Base-by-base conservation (phyloP, 768 basidiomycete species). In the Lactarius deliciosus region DNA sequence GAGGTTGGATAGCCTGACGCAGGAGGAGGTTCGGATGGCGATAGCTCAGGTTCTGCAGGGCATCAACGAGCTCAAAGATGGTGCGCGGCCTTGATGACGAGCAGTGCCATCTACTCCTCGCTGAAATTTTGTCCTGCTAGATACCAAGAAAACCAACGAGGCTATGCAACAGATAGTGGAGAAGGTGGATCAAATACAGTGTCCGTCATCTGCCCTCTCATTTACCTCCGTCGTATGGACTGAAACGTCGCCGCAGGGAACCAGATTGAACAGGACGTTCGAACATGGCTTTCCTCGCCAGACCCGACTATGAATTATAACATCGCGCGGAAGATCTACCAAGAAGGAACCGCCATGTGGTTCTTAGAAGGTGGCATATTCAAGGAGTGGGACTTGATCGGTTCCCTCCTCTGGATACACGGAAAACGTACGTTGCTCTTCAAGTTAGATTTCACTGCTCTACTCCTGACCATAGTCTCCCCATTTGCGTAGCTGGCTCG, bases 21-120 rank as follows among this genome's bases (percentile, higher is more conserved):
- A 10, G 43, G 43, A 41, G 16, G 40, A n/a, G 20, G 20, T 45
- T 3, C 43, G 20, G 20, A n/a, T 45, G 8, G 43, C 43, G 20
- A 45, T n/a, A 22, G 45, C n/a, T 47, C 10, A 47, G 4, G 47
- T 8, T 6, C 47, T 47, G n/a, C 11, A 22, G 20, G 45, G 3
- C 3, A 45, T n/a, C 18, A 47, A 5, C 11, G n/a, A 22, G 2
- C 3, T 47, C n/a, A 22, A 22, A 10, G 8, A 45, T 3, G n/a
- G 45, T 47, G n/a, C 9, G 45, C 3, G 5, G n/a, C 3, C 45
- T 5, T 11, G 22, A 13, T 22, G n/a, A 47, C 10, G n/a, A n/a
- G n/a, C 1, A 4, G n/a, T 4, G 1, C 1, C n/a, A n/a, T 9
- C 10, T n/a, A 5, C 10, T 20, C 18, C 5, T 1, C 11, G 47